Evolutionary conservation across 371 early-diverging fungal genomes (phyloP), one percentile per base, ranked within the genome.

Genomic region (Mortierella sp.): DNA sequence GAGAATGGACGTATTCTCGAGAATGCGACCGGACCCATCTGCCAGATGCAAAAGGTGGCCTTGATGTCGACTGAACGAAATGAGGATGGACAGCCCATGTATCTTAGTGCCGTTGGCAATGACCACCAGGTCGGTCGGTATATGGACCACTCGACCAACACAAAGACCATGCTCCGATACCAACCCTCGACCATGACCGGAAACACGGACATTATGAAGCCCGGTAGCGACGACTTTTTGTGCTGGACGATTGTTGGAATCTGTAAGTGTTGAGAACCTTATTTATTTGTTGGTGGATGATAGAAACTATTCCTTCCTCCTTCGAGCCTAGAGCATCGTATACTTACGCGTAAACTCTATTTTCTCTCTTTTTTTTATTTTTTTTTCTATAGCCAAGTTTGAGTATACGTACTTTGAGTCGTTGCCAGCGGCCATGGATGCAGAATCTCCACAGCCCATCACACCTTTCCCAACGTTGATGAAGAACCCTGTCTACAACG

Each of bases 201-300:
- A 4, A 66, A 68, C 51, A 64, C 30, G 2, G 76, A 76, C 52
- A 68, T 68, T 28, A 71, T 70, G 71, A 79, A 79, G 58, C 70
- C 80, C 18, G 80, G 80, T 44, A 70, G 93, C 19, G 92, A 92
- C 73, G 94, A 94, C 69, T 91, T 87, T 71, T 82, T 94, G 50
- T 94, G 93, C 82, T 94, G 94, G 94, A 94, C 94, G 5, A 92
- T 93, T 61, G 93, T 93, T n/a, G 92, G 93, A 60, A 90, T 93
- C 64, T 81, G 84, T 60, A 84, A 81, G 43, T 84, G 0, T 55
- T 79, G 12, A 72, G 74, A 26, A 48, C 51, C 23, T 9, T 50
- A 23, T 69, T 45, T 55, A 7, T 2, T n/a, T 50, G n/a, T n/a
- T 50, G 16, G n/a, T n/a, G n/a, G n/a, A n/a, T n/a, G n/a, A n/a